Conservation (phyloP, 2,329 filamentous ascomycete species). For the Akanthomyces dipterigenus region DNA sequence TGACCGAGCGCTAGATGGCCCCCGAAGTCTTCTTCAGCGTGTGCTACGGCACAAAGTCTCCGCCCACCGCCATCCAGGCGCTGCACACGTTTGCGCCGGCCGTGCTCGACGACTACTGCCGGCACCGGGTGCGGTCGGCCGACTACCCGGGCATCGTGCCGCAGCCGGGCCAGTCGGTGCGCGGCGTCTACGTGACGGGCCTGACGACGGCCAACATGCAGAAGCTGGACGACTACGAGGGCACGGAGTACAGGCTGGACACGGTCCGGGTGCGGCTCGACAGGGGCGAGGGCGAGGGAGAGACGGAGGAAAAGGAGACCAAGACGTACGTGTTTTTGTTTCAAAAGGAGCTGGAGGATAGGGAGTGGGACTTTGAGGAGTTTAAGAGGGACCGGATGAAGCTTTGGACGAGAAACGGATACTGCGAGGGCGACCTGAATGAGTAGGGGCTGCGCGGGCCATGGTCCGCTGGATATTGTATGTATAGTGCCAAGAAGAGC, state of each 20-base stretch:
- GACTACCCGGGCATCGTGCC: slow-evolving; percentile 79
- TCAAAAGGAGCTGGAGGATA: slow-evolving; percentile 51
- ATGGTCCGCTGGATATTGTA: not conserved
- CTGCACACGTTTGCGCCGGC: slow-evolving; percentile 65
- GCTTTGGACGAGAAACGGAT: slow-evolving; percentile 43
- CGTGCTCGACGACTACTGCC: slow-evolving; percentile 65
- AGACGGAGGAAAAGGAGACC: slow-evolving; percentile 25
- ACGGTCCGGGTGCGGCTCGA: slow-evolving; percentile 43
- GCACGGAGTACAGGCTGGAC: slow-evolving; percentile 54
- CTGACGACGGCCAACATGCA: slow-evolving; percentile 69
- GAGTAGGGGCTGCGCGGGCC: not conserved
- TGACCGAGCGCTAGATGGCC: slow-evolving; percentile 54
- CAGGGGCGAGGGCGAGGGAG: slow-evolving; percentile 35
- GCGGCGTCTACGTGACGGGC: slow-evolving; percentile 70
- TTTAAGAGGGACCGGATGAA: slow-evolving; percentile 70
- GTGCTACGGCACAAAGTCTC: slow-evolving; percentile 55
- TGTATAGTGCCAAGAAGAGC: not conserved
- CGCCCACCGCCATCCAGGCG: slow-evolving; percentile 41
- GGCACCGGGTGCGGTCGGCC: slow-evolving; percentile 57
- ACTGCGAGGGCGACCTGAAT: slow-evolving; percentile 25
- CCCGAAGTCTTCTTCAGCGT: slow-evolving; percentile 80
- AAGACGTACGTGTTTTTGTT: slow-evolving; percentile 59
- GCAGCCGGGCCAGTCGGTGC: slow-evolving; percentile 50
- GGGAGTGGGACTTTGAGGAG: slow-evolving; percentile 82
- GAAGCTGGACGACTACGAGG: slow-evolving; percentile 78